Evolutionary conservation across 352 stramenopile genomes (phyloP).

Genomic region (Thalassiosira exigua): DNA sequence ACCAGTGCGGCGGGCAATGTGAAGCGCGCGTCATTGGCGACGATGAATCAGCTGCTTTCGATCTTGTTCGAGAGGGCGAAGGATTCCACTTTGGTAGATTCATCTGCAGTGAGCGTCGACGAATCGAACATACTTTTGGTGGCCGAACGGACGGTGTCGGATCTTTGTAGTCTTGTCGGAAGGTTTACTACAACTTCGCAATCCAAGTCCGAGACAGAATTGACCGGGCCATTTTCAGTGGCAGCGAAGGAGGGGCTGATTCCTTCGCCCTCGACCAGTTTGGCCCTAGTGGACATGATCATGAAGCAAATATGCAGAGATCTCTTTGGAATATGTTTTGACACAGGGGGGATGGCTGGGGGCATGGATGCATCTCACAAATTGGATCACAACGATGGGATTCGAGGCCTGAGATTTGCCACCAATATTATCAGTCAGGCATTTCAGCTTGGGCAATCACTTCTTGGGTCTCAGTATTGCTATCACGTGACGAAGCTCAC

Average conservation of each 20-base stretch:
- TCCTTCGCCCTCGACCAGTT: constrained; percentile 64
- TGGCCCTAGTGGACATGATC: constrained; percentile 75
- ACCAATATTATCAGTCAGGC: constrained; percentile 33
- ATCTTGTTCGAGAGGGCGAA: constrained; percentile 59
- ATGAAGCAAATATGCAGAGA: constrained; percentile 61
- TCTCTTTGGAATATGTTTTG: constrained; percentile 51
- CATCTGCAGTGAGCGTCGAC: constrained; percentile 4
- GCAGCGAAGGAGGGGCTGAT: constrained; percentile 47
- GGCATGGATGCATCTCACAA: too few species aligned
- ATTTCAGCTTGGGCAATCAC: constrained; percentile 46
- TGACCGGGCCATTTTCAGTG: constrained; percentile 52
- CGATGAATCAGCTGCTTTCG: constrained; percentile 63
- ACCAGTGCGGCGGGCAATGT: constrained; percentile 38
- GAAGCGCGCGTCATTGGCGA: constrained; percentile 53
- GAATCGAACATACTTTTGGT: constrained; percentile 30
- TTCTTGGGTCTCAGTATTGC: constrained; percentile 47
- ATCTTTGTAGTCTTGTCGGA: constrained; percentile 56
- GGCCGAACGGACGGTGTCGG: constrained; percentile 40
- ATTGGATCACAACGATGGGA: constrained; percentile 2
- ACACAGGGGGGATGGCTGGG: too few species aligned
- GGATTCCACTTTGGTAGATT: constrained; percentile 33
- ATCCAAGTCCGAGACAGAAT: constrained; percentile 5
- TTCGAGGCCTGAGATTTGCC: constrained; percentile 41
- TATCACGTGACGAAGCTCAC: constrained; percentile 46
- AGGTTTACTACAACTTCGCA: constrained; percentile 23